Conservation (phyloP, 768 basidiomycete species). For the Trametes villosa region DNA sequence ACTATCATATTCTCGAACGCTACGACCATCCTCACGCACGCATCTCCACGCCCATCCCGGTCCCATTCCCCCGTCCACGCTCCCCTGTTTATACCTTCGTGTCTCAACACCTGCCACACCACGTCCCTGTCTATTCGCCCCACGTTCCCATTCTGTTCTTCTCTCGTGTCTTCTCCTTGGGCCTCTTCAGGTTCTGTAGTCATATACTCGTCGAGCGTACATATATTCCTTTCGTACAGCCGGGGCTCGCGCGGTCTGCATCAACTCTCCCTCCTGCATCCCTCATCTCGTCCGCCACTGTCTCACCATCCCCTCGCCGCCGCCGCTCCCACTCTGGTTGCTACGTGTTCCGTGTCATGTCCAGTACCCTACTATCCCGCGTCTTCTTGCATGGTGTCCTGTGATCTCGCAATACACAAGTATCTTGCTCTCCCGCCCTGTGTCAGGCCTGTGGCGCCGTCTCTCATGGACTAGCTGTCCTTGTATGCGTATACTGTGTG, state of each 20-base stretch:
- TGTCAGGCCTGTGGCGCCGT: not conserved
- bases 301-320: not conserved
- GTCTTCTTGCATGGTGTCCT: conserved; percentile 19
- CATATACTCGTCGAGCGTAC: conserved; percentile 19
- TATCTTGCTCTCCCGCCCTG: conserved; percentile 1
- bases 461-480: not conserved
- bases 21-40: conserved; percentile 7
- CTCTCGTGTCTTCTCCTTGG: conserved; percentile 6
- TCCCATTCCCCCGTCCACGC: not conserved
- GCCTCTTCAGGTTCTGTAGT: conserved; percentile 20
- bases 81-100: not conserved
- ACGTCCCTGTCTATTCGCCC: not conserved
- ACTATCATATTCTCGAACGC: conserved; percentile 15
- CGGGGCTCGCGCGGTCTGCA: conserved; percentile 1
- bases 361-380: conserved; percentile 9
- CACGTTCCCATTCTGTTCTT: not conserved
- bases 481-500: no score
- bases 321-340: not conserved
- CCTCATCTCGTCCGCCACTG: not conserved
- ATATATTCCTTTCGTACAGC: conserved; percentile 23
- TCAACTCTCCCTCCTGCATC: not conserved
- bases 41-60: not conserved
- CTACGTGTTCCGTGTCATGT: not conserved
- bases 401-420: conserved; percentile 13
- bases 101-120: not conserved